Evolutionary conservation across 495 filamentous ascomycete genomes (phyloP).

Genomic region (Aspergillus steynii): DNA sequence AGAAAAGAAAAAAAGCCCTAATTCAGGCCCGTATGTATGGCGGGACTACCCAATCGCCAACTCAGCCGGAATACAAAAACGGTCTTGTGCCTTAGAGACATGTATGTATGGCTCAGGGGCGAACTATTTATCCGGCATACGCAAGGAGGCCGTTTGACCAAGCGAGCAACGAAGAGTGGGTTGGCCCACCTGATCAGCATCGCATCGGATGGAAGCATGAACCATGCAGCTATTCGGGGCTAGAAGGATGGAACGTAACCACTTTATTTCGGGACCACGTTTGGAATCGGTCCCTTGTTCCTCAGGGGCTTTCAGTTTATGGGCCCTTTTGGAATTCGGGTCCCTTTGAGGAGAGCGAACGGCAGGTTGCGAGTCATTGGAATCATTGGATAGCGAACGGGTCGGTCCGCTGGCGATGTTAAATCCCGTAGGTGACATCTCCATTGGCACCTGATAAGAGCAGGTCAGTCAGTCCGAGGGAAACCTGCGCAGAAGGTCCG

Average conservation of each 20-base stretch:
- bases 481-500: constrained; percentile 5
- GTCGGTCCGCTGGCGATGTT: not conserved
- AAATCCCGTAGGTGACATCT: not conserved
- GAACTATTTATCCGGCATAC: constrained; percentile 6
- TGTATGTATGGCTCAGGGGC: not conserved
- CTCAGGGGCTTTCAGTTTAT: not conserved
- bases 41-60: not conserved
- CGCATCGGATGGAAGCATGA: constrained; percentile 12
- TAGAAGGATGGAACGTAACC: not conserved
- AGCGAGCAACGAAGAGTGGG: not conserved
- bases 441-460: no score
- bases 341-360: not conserved
- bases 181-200: constrained; percentile 7
- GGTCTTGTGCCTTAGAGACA: not conserved
- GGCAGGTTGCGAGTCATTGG: no score
- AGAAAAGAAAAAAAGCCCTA: not conserved
- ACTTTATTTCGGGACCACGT: not conserved
- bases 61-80: not conserved
- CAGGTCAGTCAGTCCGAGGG: not conserved
- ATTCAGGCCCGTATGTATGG: not conserved
- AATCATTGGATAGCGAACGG: not conserved
- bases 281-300: not conserved
- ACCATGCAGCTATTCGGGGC: constrained; percentile 3
- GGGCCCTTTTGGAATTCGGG: not conserved
- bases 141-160: constrained; percentile 16